phyloP scores from a whole-genome alignment of 495 filamentous ascomycete genomes.

The Aspergillus bridgeri region DNA sequence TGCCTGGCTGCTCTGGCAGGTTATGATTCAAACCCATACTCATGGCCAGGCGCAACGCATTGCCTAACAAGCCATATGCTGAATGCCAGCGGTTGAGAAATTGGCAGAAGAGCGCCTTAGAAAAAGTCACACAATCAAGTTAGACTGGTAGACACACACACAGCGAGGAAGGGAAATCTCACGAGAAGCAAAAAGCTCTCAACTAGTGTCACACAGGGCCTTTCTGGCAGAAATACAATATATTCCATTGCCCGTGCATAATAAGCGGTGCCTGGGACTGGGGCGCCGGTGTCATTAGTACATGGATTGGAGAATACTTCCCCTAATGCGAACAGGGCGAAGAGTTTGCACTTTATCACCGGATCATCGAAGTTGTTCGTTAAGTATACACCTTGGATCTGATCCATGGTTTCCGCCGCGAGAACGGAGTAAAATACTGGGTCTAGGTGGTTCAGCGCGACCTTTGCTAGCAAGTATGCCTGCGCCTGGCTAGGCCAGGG shows the following conservation, averaged over 20 bases:
- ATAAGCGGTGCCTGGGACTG: slow-evolving; percentile 28
- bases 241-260: slow-evolving; percentile 31
- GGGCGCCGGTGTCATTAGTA: slow-evolving; percentile 10
- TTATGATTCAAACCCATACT: slow-evolving; percentile 33
- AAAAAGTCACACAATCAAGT: too few species aligned
- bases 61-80: slow-evolving; percentile 27
- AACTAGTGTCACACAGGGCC: slow-evolving; percentile 25
- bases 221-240: slow-evolving; percentile 29
- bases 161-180: slow-evolving; percentile 6
- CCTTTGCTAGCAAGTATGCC: slow-evolving; percentile 23
- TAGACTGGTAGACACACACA: too few species aligned
- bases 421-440: slow-evolving; percentile 31
- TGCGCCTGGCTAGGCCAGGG: slow-evolving; percentile 28
- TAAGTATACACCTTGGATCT: slow-evolving; percentile 21
- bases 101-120: slow-evolving; percentile 30
- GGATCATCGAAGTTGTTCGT: slow-evolving; percentile 16
- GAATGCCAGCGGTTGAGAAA: slow-evolving; percentile 34
- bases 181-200: slow-evolving; percentile 28
- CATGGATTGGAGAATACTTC: slow-evolving; percentile 28
- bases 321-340: slow-evolving; percentile 31
- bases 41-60: slow-evolving; percentile 26
- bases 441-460: slow-evolving; percentile 26
- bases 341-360: slow-evolving; percentile 27
- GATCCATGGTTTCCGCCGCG: slow-evolving; percentile 23
- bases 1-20: slow-evolving; percentile 28